phyloP scores from a whole-genome alignment of 139 green algal species.

The Auxenochlorella pyrenoidosa region DNA sequence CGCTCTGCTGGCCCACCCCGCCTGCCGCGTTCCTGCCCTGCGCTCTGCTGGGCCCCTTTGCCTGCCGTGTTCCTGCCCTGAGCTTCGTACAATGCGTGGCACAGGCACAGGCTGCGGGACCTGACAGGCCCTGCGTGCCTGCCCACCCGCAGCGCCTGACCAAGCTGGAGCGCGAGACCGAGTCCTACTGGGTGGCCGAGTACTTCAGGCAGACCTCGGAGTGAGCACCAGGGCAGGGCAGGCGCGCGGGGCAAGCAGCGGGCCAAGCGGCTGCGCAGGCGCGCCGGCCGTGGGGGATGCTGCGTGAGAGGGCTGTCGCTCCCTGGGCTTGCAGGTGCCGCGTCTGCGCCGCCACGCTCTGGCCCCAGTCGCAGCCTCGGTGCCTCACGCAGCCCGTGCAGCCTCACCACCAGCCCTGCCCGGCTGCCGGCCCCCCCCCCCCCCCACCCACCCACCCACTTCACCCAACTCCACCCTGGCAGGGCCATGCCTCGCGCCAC shows the following conservation, averaged over 20 bases:
- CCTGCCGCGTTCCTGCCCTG: not conserved
- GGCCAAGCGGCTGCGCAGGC: no score
- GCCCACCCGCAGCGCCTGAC: conserved; percentile 21
- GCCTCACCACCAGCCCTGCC: not conserved
- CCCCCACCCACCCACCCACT: not conserved
- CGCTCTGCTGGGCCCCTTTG: not conserved
- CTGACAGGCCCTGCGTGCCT: not conserved
- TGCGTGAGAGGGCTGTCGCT: no score
- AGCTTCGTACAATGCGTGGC: no score
- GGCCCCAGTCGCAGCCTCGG: no score
- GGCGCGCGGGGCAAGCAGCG: no score
- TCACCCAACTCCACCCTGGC: not conserved
- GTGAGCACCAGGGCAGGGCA: not conserved
- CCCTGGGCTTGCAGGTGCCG: no score
- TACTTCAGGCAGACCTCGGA: conserved; percentile 64
- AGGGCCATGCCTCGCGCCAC: not conserved
- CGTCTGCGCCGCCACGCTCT: no score
- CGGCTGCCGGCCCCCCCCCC: not conserved
- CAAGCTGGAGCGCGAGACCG: conserved; percentile 59
- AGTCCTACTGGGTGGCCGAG: conserved; percentile 70
- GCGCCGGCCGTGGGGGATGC: no score
- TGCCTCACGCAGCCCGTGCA: no score
- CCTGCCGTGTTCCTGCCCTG: not conserved
- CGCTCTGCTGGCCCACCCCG: no score
- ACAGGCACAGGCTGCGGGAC: no score